Conservation (phyloP, 768 basidiomycete species). For the Serendipita sp. region DNA sequence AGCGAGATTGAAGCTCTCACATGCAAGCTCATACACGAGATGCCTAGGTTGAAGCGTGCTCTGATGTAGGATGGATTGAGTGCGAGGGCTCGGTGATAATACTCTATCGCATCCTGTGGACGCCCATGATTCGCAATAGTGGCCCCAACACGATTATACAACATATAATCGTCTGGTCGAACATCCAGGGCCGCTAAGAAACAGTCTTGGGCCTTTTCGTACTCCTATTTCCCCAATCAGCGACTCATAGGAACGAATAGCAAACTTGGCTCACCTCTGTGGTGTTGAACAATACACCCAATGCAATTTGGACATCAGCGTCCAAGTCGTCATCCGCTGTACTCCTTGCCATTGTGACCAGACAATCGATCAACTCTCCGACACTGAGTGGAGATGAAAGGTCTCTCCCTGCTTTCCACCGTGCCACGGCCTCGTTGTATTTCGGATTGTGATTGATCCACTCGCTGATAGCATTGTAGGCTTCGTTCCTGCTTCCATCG, state of each 20-base stretch:
- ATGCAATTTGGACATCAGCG: slow-evolving; percentile 86
- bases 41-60: slow-evolving; percentile 85
- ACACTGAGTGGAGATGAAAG: slow-evolving; percentile 8
- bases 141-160: slow-evolving; percentile 89
- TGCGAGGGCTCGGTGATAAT: slow-evolving; percentile 73
- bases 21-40: slow-evolving; percentile 74
- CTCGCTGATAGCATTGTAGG: slow-evolving; percentile 63
- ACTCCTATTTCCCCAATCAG: slow-evolving; percentile 42
- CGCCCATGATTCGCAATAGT: slow-evolving; percentile 81
- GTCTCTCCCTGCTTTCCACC: slow-evolving; percentile 9
- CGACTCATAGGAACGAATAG: neutral
- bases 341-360: slow-evolving; percentile 66
- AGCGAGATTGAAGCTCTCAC: slow-evolving; percentile 23
- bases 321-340: slow-evolving; percentile 50
- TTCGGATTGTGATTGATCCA: slow-evolving; percentile 60
- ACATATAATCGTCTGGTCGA: slow-evolving; percentile 77
- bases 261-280: slow-evolving; percentile 45
- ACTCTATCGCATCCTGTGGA: slow-evolving; percentile 66
- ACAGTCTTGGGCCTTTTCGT: slow-evolving; percentile 83
- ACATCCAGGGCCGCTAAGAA: slow-evolving; percentile 77
- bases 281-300: slow-evolving; percentile 83
- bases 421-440: slow-evolving; percentile 21
- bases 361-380: slow-evolving; percentile 43
- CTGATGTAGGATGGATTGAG: slow-evolving; percentile 83
- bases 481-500: slow-evolving; percentile 56